Evolutionary conservation across 441 rosid species (phyloP), one percentile per base, ranked within the genome.

Genomic region (Jatropha podagrica): DNA sequence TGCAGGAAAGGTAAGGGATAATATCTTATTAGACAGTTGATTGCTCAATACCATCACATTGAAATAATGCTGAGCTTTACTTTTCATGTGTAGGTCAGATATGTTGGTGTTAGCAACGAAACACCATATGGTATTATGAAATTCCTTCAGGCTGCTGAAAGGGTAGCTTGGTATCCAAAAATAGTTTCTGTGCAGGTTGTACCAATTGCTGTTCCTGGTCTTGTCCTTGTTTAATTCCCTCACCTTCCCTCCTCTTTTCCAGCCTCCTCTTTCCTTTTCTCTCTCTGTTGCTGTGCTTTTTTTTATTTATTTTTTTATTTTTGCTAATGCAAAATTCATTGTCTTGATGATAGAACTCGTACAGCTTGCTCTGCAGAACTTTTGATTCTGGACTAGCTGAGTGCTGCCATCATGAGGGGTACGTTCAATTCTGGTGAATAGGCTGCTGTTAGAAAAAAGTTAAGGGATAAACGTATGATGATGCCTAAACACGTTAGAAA

Each of bases 371-470:
- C 71, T 83, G 89, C 77, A 85, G 88, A 77, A 87, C 86, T 75
- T 88, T 88, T 79, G 86, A 88, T 83, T 79, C 86, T 76, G 90
- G 88, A 77, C 51, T 90, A 83, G 89, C 95, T 17, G 91, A 88
- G 76, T 87, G 90, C 80, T 88, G 91, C 81, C 92, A 86, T 81
- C 87, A 85, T 37, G 88, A 90, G 82, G 83, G 92, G 91, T 87
- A 81, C 69, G 74, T 44, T 63, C 46, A 20, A 13, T 42, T 65
- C 13, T 41, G n/a, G 18, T 41, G 17, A 20, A 23, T 77, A 51
- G 55, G 10, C 32, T 32, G n/a, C 7, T 5, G 27, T 11, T 68
- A 44, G 7, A 11, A 44, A 6, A 15, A 11, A 46, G 7, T 27
- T 26, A 27, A 12, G 14, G 41, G n/a, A 5, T 68, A 56, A 20